phyloP scores from a whole-genome alignment of 1,284 basidiomycete species.

The Ceratobasidium sp. region DNA sequence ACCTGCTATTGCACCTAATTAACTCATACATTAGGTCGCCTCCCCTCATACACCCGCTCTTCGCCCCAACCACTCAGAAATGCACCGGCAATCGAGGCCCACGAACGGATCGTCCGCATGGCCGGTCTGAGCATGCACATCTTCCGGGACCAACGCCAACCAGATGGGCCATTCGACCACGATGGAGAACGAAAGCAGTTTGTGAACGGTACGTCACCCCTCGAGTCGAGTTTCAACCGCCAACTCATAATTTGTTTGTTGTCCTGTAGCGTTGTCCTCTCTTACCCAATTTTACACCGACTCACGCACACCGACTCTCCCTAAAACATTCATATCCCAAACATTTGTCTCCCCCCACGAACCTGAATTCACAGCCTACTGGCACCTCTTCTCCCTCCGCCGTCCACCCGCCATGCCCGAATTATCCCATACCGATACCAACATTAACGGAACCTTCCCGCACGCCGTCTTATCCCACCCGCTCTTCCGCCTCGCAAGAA shows the following conservation, averaged over 20 bases:
- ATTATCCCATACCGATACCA: neutral
- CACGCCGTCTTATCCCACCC: conserved; percentile 1
- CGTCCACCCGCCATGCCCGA: conserved; percentile 13
- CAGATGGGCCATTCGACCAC: conserved; percentile 39
- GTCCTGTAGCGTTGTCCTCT: conserved; percentile 17
- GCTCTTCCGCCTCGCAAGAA: conserved; percentile 19
- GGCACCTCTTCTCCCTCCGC: conserved; percentile 36
- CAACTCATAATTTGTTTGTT: neutral
- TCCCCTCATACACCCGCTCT: too few species aligned
- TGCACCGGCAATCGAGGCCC: conserved; percentile 31
- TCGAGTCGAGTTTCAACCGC: neutral
- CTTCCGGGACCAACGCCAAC: conserved; percentile 36
- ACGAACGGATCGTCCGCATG: conserved; percentile 42
- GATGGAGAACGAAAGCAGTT: conserved; percentile 40
- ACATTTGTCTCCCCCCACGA: conserved; percentile 27
- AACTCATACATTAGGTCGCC: neutral
- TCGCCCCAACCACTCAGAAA: conserved; percentile 4
- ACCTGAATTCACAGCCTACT: conserved; percentile 36
- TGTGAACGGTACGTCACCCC: conserved; percentile 19
- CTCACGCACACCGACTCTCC: conserved; percentile 35
- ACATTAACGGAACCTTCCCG: neutral
- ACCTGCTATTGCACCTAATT: neutral
- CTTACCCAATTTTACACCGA: conserved; percentile 39
- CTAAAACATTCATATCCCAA: conserved; percentile 31
- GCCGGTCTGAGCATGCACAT: conserved; percentile 38